phyloP scores from a whole-genome alignment of 331 rosid genomes.

The Dryas integrifolia region DNA sequence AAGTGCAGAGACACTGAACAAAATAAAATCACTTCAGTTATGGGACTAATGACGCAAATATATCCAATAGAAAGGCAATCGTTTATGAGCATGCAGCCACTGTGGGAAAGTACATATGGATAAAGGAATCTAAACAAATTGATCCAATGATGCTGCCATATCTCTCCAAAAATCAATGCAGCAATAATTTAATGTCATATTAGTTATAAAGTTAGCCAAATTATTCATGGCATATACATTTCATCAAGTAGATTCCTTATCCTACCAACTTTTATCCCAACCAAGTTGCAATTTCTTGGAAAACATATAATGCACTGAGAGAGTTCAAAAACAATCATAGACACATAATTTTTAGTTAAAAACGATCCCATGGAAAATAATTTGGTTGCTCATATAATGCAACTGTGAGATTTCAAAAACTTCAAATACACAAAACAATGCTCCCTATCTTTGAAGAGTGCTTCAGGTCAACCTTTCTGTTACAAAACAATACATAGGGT shows the following conservation, averaged over 20 bases:
- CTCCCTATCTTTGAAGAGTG: not conserved
- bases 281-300: not conserved
- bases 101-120: not conserved
- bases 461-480: not conserved
- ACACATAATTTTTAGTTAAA: not conserved
- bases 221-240: not conserved
- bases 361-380: conserved; percentile 11
- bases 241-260: not conserved
- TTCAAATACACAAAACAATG: not conserved
- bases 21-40: conserved; percentile 27
- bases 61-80: not conserved
- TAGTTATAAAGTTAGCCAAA: not conserved
- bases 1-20: conserved; percentile 87
- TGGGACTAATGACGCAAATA: conserved; percentile 14
- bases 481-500: not conserved
- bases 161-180: not conserved
- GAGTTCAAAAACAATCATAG: not conserved
- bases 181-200: not conserved
- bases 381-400: not conserved
- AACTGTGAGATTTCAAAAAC: no score
- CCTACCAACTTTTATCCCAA: not conserved
- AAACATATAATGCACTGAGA: not conserved
- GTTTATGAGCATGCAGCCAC: not conserved
- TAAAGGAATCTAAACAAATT: not conserved
- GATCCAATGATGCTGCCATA: not conserved